Percentiles rank a stretch among this genome's conserved stretches.
phyloP scores from a whole-genome alignment of 2,329 filamentous ascomycete genomes.

The Verticillium dahliae region DNA sequence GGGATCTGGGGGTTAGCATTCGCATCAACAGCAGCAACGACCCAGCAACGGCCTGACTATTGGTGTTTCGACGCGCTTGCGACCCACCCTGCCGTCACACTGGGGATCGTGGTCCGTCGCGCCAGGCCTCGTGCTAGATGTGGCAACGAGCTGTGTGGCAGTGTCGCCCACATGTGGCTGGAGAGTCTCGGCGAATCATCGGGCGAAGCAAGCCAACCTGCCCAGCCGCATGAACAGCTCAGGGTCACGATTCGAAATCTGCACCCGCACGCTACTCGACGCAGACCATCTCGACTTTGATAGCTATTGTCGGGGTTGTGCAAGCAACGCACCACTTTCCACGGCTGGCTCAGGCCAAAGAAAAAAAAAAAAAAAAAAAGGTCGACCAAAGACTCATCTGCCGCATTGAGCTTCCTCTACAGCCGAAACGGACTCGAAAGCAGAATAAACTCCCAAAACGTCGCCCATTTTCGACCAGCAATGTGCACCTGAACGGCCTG shows the following conservation, averaged over 20 bases:
- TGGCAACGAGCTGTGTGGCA: conserved; percentile 9
- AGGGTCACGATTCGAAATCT: not conserved
- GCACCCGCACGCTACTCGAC: not conserved
- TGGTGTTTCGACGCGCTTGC: conserved; percentile 22
- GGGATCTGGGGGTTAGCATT: not conserved
- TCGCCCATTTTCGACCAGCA: not conserved
- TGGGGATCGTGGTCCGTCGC: conserved; percentile 4
- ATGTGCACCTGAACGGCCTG: not conserved
- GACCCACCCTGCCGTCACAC: not conserved
- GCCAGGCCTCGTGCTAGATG: conserved; percentile 4
- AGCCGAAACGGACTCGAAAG: not conserved
- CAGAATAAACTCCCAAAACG: not conserved
- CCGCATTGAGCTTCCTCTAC: not conserved
- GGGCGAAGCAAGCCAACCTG: not conserved
- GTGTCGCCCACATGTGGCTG: not conserved
- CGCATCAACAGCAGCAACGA: conserved; percentile 49
- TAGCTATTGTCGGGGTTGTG: not conserved
- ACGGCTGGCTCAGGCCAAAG: not conserved
- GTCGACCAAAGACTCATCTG: not conserved
- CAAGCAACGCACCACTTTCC: not conserved
- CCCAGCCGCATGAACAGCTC: not conserved
- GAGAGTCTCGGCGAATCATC: not conserved
- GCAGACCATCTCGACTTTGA: not conserved
- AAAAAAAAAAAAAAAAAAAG: not conserved
- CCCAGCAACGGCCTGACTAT: conserved; percentile 46